Base-by-base conservation (phyloP, 2,329 filamentous ascomycete species). In the Cladosporium sp. region DNA sequence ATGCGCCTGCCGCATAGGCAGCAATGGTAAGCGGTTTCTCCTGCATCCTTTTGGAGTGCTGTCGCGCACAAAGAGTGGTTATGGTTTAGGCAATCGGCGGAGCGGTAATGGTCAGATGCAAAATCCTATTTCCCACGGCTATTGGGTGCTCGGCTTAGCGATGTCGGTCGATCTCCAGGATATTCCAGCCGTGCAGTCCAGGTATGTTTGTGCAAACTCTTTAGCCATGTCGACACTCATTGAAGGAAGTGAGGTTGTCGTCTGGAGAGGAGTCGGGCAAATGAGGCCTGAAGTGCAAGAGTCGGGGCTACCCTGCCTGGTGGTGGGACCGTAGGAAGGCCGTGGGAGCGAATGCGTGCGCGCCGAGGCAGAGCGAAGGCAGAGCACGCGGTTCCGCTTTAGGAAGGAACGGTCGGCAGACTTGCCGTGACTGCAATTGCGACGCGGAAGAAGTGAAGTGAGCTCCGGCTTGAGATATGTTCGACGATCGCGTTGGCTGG, bases 1-100 rank as follows among this genome's bases (percentile, higher is more conserved):
- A 97, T 68, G 94, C 95, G 73, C 94, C 94, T 67, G 94, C 95
- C 74, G 95, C 95, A 80, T 99, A 99, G 54, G 92, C 92, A 73
- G 92, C 92, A 73, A 95, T 90, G 8, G 90, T 93, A 67, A 92
- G 85, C 65, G 89, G 88, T 82, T 90, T 93, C 77, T 95, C 91
- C 74, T 90, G 91, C 92, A 95, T 94, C 26, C 8, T 21, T 54
- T n/a, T 30, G 57, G 30, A 34, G 4, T 15, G 11, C 44, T n/a
- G 59, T 32, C 36, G 57, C 57, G 28, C n/a, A 47, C 44, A 62
- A 14, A 14, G 24, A 34, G 59, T 52, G 36, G 15, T 8, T 10
- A n/a, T 3, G 44, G 30, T 28, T 51, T 32, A 52, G 44, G 12
- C 32, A 51, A 12, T 51, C 11, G 21, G 18, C 28, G 32, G 34